Conservation (phyloP, 2,329 filamentous ascomycete species). For the Venturia effusa region DNA sequence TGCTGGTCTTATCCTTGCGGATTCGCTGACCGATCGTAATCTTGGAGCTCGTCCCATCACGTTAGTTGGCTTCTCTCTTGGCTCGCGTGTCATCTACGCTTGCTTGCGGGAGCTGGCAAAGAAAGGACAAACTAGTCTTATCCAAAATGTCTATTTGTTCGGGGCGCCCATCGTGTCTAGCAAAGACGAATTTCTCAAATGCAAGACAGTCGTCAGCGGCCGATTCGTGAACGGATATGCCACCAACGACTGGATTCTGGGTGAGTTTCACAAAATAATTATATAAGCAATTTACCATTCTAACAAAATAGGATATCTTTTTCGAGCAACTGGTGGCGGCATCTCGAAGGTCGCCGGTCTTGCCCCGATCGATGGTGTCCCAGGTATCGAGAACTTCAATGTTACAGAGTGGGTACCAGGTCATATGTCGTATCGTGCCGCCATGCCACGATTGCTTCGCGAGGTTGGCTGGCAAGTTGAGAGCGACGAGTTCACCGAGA, state of each 20-base stretch:
- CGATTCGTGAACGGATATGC: conserved; percentile 92
- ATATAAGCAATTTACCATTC: not conserved
- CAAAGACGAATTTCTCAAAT: conserved; percentile 75
- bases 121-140: conserved; percentile 71
- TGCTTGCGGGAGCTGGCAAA: conserved; percentile 78
- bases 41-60: conserved; percentile 86
- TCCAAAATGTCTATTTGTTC: conserved; percentile 94
- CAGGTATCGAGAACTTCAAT: conserved; percentile 79
- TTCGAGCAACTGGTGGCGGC: conserved; percentile 85
- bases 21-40: conserved; percentile 85
- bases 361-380: conserved; percentile 64
- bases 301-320: conserved; percentile 56
- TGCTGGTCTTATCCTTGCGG: conserved; percentile 83
- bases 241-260: conserved; percentile 92
- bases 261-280: conserved; percentile 24
- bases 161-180: conserved; percentile 87
- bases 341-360: conserved; percentile 83
- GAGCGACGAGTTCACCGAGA: conserved; percentile 89
- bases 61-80: conserved; percentile 87
- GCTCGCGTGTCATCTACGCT: conserved; percentile 83
- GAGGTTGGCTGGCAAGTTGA: conserved; percentile 87
- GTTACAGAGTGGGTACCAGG: conserved; percentile 77
- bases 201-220: conserved; percentile 76
- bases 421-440: conserved; percentile 91
- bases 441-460: conserved; percentile 79